Conservation (phyloP, 331 rosid genomes). For the Telfairia occidentalis region DNA sequence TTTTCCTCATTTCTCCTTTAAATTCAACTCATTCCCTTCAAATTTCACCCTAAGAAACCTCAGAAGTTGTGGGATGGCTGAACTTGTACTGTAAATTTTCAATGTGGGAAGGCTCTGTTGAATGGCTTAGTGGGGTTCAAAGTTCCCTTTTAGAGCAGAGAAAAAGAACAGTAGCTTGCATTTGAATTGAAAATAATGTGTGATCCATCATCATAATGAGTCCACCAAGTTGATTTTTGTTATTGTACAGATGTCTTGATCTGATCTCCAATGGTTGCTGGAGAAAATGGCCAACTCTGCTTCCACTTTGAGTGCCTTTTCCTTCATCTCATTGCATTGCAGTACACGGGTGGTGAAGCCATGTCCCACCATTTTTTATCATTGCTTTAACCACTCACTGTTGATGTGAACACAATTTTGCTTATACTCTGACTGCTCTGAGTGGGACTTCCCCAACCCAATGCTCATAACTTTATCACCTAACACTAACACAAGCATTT, state of each 20-base stretch:
- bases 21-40: background rate
- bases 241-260: background rate
- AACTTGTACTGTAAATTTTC: background rate
- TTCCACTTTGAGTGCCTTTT: conserved; percentile 13
- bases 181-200: conserved; percentile 3
- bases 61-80: background rate
- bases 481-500: background rate
- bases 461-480: background rate
- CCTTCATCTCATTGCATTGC: background rate
- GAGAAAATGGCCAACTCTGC: conserved; percentile 2
- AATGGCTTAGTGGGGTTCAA: background rate
- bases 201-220: conserved; percentile 3
- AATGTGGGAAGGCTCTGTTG: background rate
- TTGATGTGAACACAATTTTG: background rate
- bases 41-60: background rate
- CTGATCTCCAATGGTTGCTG: background rate
- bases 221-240: background rate
- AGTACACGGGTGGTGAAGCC: conserved; percentile 4
- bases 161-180: background rate
- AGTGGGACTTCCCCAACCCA: background rate
- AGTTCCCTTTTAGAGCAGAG: background rate
- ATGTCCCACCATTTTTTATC: conserved; percentile 3
- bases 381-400: conserved; percentile 3
- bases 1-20: no score
- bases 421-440: background rate